Conservation (phyloP, 331 rosid genomes). For the Prunus yedoensis region DNA sequence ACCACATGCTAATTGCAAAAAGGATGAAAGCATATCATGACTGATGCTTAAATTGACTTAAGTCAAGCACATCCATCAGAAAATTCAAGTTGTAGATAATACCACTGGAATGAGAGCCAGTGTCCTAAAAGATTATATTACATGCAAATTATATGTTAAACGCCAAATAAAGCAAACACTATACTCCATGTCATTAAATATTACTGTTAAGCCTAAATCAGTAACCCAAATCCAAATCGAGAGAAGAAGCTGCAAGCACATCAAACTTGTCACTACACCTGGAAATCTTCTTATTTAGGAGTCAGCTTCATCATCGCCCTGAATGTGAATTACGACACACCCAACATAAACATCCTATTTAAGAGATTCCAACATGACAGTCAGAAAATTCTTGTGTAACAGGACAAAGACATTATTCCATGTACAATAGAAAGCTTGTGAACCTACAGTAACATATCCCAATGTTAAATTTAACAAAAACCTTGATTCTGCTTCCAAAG, state of each 20-base stretch:
- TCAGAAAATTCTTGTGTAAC: conserved; percentile 51
- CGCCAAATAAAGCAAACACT: conserved; percentile 33
- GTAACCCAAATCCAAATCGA: conserved; percentile 42
- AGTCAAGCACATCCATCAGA: conserved; percentile 14
- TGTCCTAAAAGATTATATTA: conserved; percentile 23
- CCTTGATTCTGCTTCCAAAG: conserved; percentile 23
- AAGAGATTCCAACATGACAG: conserved; percentile 57
- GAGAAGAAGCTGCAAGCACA: conserved; percentile 50
- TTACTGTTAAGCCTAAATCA: conserved; percentile 43
- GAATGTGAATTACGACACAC: conserved; percentile 53
- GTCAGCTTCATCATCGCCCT: conserved; percentile 73
- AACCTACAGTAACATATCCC: conserved; percentile 45
- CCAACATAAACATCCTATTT: conserved; percentile 66
- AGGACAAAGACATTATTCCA: conserved; percentile 52
- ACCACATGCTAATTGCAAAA: conserved; percentile 13
- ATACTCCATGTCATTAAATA: conserved; percentile 40
- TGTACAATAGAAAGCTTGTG: conserved; percentile 41
- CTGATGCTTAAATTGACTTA: conserved; percentile 1
- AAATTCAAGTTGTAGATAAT: conserved; percentile 26
- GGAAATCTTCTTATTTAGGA: conserved; percentile 58
- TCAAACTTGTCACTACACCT: conserved; percentile 61
- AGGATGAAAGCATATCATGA: conserved; percentile 22
- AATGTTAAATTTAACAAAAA: conserved; percentile 32
- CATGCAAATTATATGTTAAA: conserved; percentile 45
- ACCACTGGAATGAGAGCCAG: conserved; percentile 28